phyloP scores from a whole-genome alignment of 2,329 filamentous ascomycete species.

The Xylariaceae sp. region DNA sequence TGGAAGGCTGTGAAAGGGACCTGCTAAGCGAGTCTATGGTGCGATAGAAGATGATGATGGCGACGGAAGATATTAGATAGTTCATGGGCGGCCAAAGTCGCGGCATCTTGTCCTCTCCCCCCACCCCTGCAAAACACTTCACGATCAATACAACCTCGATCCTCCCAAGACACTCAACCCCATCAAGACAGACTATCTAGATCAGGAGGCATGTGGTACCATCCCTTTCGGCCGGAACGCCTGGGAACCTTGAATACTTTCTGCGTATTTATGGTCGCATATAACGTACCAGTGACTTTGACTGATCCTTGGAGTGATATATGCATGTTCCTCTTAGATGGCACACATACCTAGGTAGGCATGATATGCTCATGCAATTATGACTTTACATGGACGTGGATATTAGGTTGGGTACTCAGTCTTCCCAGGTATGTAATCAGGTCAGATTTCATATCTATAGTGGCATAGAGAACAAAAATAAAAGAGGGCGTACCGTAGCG shows the following conservation, averaged over 20 bases:
- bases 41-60: slow-evolving; percentile 27
- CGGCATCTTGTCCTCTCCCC: slow-evolving; percentile 29
- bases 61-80: slow-evolving; percentile 22
- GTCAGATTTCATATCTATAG: no score
- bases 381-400: no score
- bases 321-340: no score
- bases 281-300: no score
- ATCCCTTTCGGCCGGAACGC: neutral
- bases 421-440: no score
- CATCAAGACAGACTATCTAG: neutral
- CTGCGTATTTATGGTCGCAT: neutral
- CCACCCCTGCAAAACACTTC: slow-evolving; percentile 28
- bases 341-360: no score
- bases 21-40: slow-evolving; percentile 14
- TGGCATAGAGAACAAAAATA: no score
- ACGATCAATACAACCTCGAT: slow-evolving; percentile 33
- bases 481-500: no score
- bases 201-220: neutral
- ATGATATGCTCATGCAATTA: no score
- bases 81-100: slow-evolving; percentile 28
- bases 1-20: slow-evolving; percentile 18
- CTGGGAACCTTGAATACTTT: neutral
- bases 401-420: no score
- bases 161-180: slow-evolving; percentile 1
- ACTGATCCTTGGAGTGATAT: no score